Percentiles rank a stretch among this genome's conserved stretches.
Conservation (phyloP, 2,329 filamentous ascomycete genomes). For the Bimuria novae-zelandiae region DNA sequence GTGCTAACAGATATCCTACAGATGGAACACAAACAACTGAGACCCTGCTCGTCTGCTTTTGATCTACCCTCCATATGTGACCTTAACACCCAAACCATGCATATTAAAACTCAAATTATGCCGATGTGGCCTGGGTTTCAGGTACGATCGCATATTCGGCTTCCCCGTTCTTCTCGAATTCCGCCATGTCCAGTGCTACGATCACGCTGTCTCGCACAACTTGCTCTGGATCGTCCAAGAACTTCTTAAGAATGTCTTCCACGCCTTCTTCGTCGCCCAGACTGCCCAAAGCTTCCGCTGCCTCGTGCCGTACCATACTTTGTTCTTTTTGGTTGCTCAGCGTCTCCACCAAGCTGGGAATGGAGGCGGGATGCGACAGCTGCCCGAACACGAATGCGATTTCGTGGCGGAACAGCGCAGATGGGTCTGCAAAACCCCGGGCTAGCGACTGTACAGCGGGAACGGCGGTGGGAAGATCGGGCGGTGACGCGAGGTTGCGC, state of each 20-base stretch:
- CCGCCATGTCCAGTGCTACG: slow-evolving; percentile 96
- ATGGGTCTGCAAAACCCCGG: slow-evolving; percentile 81
- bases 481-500: slow-evolving; percentile 90
- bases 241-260: slow-evolving; percentile 79
- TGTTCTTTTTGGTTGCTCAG: slow-evolving; percentile 80
- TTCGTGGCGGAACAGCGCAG: slow-evolving; percentile 94
- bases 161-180: slow-evolving; percentile 89
- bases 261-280: slow-evolving; percentile 93
- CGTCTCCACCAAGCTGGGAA: slow-evolving; percentile 80
- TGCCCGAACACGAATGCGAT: slow-evolving; percentile 98
- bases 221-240: slow-evolving; percentile 86
- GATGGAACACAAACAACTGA: slow-evolving; percentile 66
- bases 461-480: slow-evolving; percentile 84
- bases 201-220: slow-evolving; percentile 94
- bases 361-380: slow-evolving; percentile 93
- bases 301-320: slow-evolving; percentile 97
- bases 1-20: slow-evolving; percentile 34
- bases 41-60: slow-evolving; percentile 39
- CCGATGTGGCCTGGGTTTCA: slow-evolving; percentile 34
- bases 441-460: slow-evolving; percentile 87
- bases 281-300: slow-evolving; percentile 92
- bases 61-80: slow-evolving; percentile 18
- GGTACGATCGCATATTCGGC: slow-evolving; percentile 92
- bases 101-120: slow-evolving; percentile 19
- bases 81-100: slow-evolving; percentile 34